These are phyloP conservation scores for Erigeron canadensis DNA, from an alignment of 129 eudicot species.

Conservation along the genomic window DNA sequence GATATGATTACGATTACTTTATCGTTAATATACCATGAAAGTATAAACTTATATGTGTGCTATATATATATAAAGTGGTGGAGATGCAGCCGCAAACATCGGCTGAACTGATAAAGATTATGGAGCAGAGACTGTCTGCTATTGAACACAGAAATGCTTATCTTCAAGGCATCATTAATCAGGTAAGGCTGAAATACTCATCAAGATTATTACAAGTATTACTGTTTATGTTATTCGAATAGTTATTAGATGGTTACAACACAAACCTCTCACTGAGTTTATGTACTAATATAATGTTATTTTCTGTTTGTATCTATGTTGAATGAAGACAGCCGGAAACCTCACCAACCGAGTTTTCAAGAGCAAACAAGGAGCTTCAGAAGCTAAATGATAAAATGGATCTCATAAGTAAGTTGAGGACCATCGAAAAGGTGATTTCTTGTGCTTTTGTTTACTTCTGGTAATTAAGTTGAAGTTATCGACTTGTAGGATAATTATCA, in stretches of 20 bases:
- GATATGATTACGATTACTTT: not conserved
- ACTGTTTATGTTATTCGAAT: no score
- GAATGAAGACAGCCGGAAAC: constrained; percentile 79
- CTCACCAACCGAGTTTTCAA: constrained; percentile 65
- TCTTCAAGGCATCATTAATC: constrained; percentile 54
- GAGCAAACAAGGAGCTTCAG: constrained; percentile 88
- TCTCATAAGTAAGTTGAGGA: constrained; percentile 70
- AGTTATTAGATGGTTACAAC: no score
- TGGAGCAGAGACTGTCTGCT: constrained; percentile 70
- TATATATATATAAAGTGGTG: constrained; percentile 14
- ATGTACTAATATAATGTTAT: constrained; percentile 16
- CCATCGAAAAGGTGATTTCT: constrained; percentile 62
- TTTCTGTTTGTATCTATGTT: constrained; percentile 21
- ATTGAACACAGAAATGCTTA: constrained; percentile 62
- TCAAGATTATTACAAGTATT: not conserved
- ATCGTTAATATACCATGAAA: no score
- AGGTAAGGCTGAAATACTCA: constrained; percentile 42
- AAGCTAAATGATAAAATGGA: constrained; percentile 55
- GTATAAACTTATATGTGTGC: not conserved
- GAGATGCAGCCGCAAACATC: constrained; percentile 65
- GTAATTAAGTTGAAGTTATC: not conserved
- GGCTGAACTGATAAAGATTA: constrained; percentile 56
- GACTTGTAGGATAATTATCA: not conserved
- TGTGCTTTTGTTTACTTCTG: constrained; percentile 1
- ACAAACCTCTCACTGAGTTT: no score